phyloP scores from a whole-genome alignment of 345 rosid genomes.

The Noccaea bulbosa region DNA sequence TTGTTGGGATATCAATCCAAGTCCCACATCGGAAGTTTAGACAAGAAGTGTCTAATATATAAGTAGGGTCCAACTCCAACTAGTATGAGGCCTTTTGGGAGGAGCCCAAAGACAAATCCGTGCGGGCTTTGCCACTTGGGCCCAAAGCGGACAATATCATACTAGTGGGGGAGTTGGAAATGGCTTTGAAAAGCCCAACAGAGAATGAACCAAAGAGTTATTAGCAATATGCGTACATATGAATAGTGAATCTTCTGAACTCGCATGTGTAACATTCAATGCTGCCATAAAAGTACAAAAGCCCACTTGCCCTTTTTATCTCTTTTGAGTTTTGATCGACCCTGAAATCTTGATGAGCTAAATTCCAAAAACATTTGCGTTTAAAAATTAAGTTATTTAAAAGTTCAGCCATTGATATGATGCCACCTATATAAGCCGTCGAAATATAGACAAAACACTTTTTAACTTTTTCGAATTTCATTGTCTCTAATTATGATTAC shows the following conservation, averaged over 20 bases:
- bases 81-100: too few relatives aligned
- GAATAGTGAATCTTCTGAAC: conserved; percentile 38
- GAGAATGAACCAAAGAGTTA: conserved; percentile 23
- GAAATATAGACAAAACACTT: conserved; percentile 13
- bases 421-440: conserved; percentile 16
- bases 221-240: conserved; percentile 8
- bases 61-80: too few relatives aligned
- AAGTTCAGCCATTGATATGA: neutral
- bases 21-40: too few relatives aligned
- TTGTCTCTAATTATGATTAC: conserved; percentile 46
- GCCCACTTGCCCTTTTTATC: conserved; percentile 39
- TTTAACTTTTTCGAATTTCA: conserved; percentile 28
- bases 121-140: too few relatives aligned
- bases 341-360: conserved; percentile 30
- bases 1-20: too few relatives aligned
- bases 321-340: conserved; percentile 29
- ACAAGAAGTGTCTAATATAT: too few relatives aligned
- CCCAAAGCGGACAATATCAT: too few relatives aligned
- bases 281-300: conserved; percentile 35
- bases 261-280: conserved; percentile 42
- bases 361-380: conserved; percentile 35
- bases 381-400: neutral
- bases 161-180: too few relatives aligned
- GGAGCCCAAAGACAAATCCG: too few relatives aligned
- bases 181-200: too few relatives aligned